phyloP scores from a whole-genome alignment of 2,329 filamentous ascomycete genomes.

The Podosphaera xanthii region DNA sequence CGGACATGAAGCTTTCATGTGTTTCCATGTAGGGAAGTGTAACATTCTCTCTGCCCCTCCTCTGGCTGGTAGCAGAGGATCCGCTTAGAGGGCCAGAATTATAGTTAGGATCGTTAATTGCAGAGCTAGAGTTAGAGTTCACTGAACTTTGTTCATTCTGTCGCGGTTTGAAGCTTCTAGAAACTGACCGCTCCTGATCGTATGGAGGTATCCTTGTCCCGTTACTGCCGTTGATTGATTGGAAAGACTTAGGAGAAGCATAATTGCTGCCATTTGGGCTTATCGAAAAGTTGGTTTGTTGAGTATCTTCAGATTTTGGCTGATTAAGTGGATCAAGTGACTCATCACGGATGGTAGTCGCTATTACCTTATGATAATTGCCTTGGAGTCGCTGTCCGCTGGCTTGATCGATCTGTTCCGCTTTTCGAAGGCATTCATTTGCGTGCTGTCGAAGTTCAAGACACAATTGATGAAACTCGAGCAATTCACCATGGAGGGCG shows the following conservation, averaged over 20 bases:
- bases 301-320: neutral
- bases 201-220: neutral
- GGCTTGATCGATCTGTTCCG: conserved; percentile 8
- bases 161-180: neutral
- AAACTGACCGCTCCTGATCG: neutral
- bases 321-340: neutral
- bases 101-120: neutral
- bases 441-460: conserved; percentile 13
- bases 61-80: neutral
- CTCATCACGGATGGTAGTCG: neutral
- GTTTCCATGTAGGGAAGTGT: neutral
- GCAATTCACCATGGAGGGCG: conserved; percentile 13
- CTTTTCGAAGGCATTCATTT: conserved; percentile 15
- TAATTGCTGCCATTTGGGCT: neutral
- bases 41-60: neutral
- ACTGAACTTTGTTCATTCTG: neutral
- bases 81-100: neutral
- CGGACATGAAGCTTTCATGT: neutral
- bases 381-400: neutral
- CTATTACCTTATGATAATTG: neutral
- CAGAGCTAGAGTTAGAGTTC: neutral
- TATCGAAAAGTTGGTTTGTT: neutral
- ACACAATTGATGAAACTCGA: conserved; percentile 15
- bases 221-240: neutral
- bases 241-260: neutral